Base-by-base conservation (phyloP, 2,329 filamentous ascomycete species). In the Penicillium decumbens region DNA sequence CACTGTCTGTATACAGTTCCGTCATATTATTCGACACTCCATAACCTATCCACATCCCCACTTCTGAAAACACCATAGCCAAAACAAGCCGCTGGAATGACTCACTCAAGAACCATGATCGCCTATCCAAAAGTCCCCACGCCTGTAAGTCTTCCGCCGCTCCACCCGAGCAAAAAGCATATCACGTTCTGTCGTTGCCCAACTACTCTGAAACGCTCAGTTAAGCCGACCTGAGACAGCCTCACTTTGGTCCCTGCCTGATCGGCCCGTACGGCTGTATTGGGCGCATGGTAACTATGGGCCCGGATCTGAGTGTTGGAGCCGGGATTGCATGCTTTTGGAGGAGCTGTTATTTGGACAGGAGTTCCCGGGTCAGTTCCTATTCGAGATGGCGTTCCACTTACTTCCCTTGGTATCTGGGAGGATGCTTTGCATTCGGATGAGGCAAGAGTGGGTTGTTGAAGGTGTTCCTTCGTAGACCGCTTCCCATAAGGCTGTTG, bases 221-320 rank as follows among this genome's bases (percentile, higher is more conserved):
- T 39, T 41, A 32, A 27, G 18, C 15, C 10, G 6, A 3, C 3
- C 12, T 37, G 32, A 32, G 45, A 49, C 44, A 57, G 55, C 55
- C 55, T 57, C 55, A 57, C 55, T 57, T 55, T 50, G 24, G 50
- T 42, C 41, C 50, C 45, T 54, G 51, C 54, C 54, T 56, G 51
- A 56, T 54, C 33, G 33, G 33, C 18, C 33, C 20, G 9, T 9
- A 37, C 33, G 33, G 8, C 33, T 37, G 15, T 37, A 15, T 37
- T 20, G 33, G 33, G 33, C 33, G 12, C 33, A 37, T 20, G 33
- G 12, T 12, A 23, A 23, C 20, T 23, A 37, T 37, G 33, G 33
- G 33, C 15, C 33, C 33, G 15, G 18, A 8, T 18, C 15, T 35
- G 18, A 13, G 15, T 8, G 9, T 35, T 10, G 33, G 33, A 35